Percentiles rank a stretch among this genome's conserved stretches.
phyloP scores from a whole-genome alignment of 1,139 yeast genomes.

The Pichia sp. region DNA sequence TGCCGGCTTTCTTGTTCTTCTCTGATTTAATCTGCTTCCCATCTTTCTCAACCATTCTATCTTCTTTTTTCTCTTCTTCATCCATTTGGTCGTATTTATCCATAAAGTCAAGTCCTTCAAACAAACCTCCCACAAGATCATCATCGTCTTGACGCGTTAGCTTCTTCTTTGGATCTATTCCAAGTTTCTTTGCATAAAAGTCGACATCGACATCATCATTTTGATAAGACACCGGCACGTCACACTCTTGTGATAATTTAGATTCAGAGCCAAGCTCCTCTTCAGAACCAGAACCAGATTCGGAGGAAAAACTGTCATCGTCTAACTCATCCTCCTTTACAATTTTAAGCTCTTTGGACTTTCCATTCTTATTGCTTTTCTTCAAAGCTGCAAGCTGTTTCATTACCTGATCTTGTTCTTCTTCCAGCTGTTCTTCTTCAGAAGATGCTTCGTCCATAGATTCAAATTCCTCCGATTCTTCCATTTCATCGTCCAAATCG shows the following conservation, averaged over 20 bases:
- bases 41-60: no score
- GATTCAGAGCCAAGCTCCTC: background rate
- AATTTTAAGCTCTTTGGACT: slow-evolving; percentile 16
- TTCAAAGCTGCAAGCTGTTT: slow-evolving; percentile 19
- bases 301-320: slow-evolving; percentile 1
- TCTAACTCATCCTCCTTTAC: slow-evolving; percentile 27
- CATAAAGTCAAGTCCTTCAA: slow-evolving; percentile 50
- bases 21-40: no score
- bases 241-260: slow-evolving; percentile 31
- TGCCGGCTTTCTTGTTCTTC: no score
- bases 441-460: background rate
- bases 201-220: slow-evolving; percentile 76
- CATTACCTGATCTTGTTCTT: slow-evolving; percentile 21
- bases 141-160: slow-evolving; percentile 28
- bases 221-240: slow-evolving; percentile 24
- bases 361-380: slow-evolving; percentile 11
- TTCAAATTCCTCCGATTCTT: slow-evolving; percentile 1
- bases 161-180: slow-evolving; percentile 33
- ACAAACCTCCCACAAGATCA: slow-evolving; percentile 32
- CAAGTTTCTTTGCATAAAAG: slow-evolving; percentile 71
- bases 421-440: slow-evolving; percentile 2
- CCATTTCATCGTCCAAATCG: slow-evolving; percentile 22
- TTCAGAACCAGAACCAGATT: no score
- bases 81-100: slow-evolving; percentile 15
- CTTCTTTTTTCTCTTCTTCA: background rate